These are phyloP conservation scores for Isoetes taiwanensis DNA, from an alignment of 75 land plant species.

Conservation along the genomic window DNA sequence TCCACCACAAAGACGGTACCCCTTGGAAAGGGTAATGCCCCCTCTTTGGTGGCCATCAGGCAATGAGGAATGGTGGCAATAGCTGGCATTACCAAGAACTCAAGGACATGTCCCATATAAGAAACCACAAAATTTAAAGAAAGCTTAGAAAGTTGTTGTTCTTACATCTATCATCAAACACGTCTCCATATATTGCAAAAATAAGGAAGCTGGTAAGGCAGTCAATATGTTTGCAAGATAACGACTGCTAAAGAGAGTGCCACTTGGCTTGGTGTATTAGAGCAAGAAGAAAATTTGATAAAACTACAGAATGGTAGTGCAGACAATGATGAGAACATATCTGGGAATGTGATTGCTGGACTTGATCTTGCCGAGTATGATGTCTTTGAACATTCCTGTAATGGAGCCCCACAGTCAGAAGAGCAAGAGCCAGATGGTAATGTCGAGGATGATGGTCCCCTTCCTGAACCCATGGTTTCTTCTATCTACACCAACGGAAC, in stretches of 20 bases:
- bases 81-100: neutral
- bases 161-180: neutral
- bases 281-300: slow-evolving; percentile 4
- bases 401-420: no score
- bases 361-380: no score
- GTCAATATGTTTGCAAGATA: slow-evolving; percentile 1
- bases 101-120: neutral
- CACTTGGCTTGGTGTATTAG: neutral
- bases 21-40: neutral
- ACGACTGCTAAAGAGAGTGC: slow-evolving; percentile 7
- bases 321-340: slow-evolving; percentile 12
- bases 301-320: no score
- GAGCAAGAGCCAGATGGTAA: slow-evolving; percentile 17
- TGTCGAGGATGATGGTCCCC: slow-evolving; percentile 13
- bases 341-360: slow-evolving; percentile 18
- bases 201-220: slow-evolving; percentile 7
- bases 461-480: no score
- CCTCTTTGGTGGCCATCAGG: slow-evolving; percentile 1
- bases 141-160: neutral
- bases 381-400: no score
- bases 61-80: slow-evolving; percentile 2
- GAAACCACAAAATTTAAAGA: slow-evolving; percentile 2
- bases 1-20: slow-evolving; percentile 2
- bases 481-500: no score
- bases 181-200: neutral